phyloP scores from a whole-genome alignment of 306 rosid genomes.

The Sophora flavescens region DNA sequence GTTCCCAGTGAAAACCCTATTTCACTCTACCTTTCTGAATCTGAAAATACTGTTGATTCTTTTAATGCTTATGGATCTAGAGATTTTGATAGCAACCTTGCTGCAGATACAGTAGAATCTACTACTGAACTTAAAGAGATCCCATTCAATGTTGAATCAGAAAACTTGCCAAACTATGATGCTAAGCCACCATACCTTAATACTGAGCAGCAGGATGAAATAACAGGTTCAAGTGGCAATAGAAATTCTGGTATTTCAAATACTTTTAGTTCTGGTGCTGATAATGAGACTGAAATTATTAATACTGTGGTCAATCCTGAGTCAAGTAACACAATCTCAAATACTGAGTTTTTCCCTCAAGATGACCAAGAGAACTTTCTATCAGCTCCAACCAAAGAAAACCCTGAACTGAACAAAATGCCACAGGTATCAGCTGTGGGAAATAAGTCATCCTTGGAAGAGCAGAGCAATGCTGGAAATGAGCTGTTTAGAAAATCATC shows the following conservation, averaged over 20 bases:
- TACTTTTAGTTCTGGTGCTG: constrained; percentile 46
- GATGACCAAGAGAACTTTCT: constrained; percentile 49
- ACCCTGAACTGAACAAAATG: constrained; percentile 50
- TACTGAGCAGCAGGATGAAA: constrained; percentile 62
- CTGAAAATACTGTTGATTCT: constrained; percentile 62
- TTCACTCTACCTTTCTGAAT: constrained; percentile 51
- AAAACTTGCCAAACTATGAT: constrained; percentile 50
- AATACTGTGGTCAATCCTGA: constrained; percentile 49
- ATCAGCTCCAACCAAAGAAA: constrained; percentile 54
- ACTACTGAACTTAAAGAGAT: constrained; percentile 58
- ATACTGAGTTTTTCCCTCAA: constrained; percentile 50
- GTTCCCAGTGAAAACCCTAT: constrained; percentile 45
- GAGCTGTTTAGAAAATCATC: constrained; percentile 48
- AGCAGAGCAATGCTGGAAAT: constrained; percentile 47
- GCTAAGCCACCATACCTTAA: constrained; percentile 45
- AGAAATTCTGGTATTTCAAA: constrained; percentile 43
- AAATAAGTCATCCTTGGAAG: constrained; percentile 58
- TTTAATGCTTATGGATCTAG: constrained; percentile 56
- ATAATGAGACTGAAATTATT: constrained; percentile 49
- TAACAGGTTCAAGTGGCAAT: constrained; percentile 48
- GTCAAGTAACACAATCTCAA: constrained; percentile 50
- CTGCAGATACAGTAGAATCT: constrained; percentile 57
- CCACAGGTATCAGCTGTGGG: constrained; percentile 55
- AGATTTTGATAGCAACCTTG: constrained; percentile 55
- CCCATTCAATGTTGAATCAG: constrained; percentile 53